A percentile compares a stretch with the other conserved stretches of the same genome.
Evolutionary conservation across 768 basidiomycete species (phyloP).

Genomic region (Tricholoma terreum): DNA sequence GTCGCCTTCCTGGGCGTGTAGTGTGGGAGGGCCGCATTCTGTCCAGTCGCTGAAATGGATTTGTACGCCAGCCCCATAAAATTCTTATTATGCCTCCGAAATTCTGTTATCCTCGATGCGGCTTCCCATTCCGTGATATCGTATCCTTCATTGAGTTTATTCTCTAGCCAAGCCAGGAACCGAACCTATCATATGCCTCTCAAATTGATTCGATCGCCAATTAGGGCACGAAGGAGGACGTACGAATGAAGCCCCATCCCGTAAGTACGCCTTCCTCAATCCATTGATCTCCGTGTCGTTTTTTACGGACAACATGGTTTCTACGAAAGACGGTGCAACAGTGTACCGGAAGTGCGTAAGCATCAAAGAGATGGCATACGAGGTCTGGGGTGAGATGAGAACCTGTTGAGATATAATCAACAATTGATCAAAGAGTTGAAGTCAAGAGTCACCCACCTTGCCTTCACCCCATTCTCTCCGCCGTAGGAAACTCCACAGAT

Average conservation of each 20-base stretch:
- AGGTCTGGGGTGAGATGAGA: conserved; percentile 69
- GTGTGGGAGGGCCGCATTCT: conserved; percentile 93
- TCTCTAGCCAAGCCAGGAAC: conserved; percentile 92
- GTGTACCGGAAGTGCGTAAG: conserved; percentile 81
- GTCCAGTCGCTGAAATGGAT: conserved; percentile 84
- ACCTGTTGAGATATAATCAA: conserved; percentile 34
- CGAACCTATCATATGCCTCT: conserved; percentile 40
- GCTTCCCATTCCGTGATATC: conserved; percentile 93
- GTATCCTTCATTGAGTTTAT: conserved; percentile 71
- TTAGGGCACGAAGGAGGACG: conserved; percentile 30
- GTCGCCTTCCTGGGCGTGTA: conserved; percentile 73
- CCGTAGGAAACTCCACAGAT: conserved; percentile 77
- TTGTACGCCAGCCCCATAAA: conserved; percentile 88
- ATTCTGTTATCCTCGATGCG: conserved; percentile 77
- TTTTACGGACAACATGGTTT: conserved; percentile 83
- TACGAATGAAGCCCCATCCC: conserved; percentile 85
- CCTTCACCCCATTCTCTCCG: conserved; percentile 76
- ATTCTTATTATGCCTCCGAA: conserved; percentile 63
- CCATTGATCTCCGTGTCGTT: conserved; percentile 85
- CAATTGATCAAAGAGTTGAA: conserved; percentile 3
- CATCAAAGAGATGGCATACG: conserved; percentile 83
- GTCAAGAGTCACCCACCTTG: conserved; percentile 43
- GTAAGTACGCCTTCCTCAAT: conserved; percentile 76
- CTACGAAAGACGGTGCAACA: conserved; percentile 64
- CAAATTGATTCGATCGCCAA: conserved; percentile 7